Evolutionary conservation across 164 flowering plant genomes (phyloP).

Genomic region (Annona cherimola): DNA sequence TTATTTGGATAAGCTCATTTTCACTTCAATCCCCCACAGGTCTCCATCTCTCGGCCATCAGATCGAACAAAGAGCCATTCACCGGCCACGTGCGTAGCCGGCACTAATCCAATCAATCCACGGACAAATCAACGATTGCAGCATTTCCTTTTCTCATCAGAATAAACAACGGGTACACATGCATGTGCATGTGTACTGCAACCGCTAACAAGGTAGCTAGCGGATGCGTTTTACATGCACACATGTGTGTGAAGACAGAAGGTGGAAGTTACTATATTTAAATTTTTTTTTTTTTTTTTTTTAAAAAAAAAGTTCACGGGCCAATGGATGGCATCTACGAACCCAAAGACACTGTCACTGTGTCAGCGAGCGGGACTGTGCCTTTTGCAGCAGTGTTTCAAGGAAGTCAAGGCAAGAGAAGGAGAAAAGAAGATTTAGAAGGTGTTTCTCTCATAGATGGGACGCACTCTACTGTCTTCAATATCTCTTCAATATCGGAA

Average conservation of each 20-base stretch:
- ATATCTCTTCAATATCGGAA: conserved; percentile 30
- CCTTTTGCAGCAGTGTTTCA: conserved; percentile 9
- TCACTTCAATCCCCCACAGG: too few relatives aligned
- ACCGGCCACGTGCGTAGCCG: too few relatives aligned
- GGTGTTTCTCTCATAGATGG: conserved; percentile 14
- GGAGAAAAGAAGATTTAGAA: conserved; percentile 25
- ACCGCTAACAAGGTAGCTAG: too few relatives aligned
- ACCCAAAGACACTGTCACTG: conserved; percentile 28
- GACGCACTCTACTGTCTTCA: conserved; percentile 14
- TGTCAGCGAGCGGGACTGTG: conserved; percentile 47
- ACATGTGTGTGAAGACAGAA: background rate
- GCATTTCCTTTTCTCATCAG: too few relatives aligned
- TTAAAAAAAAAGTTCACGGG: conserved; percentile 50
- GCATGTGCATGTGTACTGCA: background rate
- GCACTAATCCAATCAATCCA: too few relatives aligned
- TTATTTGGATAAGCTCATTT: too few relatives aligned
- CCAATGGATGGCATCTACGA: conserved; percentile 17
- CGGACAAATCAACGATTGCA: too few relatives aligned
- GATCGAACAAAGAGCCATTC: too few relatives aligned
- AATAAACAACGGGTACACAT: too few relatives aligned
- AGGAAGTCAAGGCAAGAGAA: conserved; percentile 11
- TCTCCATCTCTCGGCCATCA: too few relatives aligned
- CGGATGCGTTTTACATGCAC: background rate
- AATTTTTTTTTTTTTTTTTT: background rate
- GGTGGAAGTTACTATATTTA: conserved; percentile 9